Percentiles rank a stretch among this genome's conserved stretches.
phyloP scores from a whole-genome alignment of 495 filamentous ascomycete species.

The Aspergillus baeticus region DNA sequence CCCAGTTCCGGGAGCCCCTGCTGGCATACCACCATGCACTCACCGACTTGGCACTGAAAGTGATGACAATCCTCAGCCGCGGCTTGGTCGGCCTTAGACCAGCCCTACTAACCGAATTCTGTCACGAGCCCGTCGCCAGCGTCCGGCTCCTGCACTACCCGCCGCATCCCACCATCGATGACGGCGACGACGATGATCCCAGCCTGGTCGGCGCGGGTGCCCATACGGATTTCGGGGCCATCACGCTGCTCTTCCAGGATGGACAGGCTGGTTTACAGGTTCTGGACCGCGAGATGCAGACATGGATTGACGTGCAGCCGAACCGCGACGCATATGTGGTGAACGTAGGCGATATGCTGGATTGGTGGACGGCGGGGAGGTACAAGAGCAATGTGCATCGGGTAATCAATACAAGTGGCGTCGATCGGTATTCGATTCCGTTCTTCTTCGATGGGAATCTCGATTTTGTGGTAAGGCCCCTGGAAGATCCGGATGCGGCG shows the following conservation, averaged over 20 bases:
- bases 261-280: conserved; percentile 18
- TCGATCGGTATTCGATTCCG: too few species aligned
- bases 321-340: conserved; percentile 20
- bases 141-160: conserved; percentile 33
- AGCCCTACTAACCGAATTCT: conserved; percentile 5
- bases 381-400: conserved; percentile 21
- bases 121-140: conserved; percentile 21
- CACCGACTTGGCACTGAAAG: conserved; percentile 8
- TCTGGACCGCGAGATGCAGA: conserved; percentile 1
- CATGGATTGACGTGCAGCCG: conserved; percentile 22
- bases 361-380: conserved; percentile 17
- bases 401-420: conserved; percentile 12
- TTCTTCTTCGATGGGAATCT: too few species aligned
- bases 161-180: conserved; percentile 22
- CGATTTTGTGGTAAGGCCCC: too few species aligned
- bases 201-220: conserved; percentile 28
- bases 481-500: too few species aligned
- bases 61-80: conserved; percentile 7
- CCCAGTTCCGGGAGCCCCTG: conserved; percentile 34
- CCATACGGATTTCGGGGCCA: conserved; percentile 35
- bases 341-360: conserved; percentile 26
- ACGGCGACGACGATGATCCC: not conserved
- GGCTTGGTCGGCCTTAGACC: conserved; percentile 3
- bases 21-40: conserved; percentile 35
- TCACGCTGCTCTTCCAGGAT: conserved; percentile 34